A percentile compares a stretch with the other conserved stretches of the same genome.
Conservation (phyloP, 805 yeast genomes). For the Debaryomyces tyrocola region DNA sequence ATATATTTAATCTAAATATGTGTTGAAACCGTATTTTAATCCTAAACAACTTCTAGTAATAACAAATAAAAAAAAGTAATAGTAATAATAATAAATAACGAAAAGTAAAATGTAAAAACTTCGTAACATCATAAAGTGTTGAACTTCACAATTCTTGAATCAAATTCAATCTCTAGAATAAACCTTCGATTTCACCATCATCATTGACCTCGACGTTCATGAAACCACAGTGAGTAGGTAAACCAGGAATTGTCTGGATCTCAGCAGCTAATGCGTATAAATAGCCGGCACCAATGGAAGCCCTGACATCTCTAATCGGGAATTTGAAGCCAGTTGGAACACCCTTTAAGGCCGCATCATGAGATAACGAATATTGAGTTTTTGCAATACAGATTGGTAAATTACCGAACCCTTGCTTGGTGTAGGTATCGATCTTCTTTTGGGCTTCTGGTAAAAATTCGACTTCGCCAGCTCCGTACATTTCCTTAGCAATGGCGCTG, state of each 20-base stretch:
- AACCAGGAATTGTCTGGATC: conserved; percentile 83
- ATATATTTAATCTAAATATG: not conserved
- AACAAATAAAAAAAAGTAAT: not conserved
- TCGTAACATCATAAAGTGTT: conserved; percentile 21
- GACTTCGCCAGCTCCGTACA: conserved; percentile 77
- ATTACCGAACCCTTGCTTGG: conserved; percentile 72
- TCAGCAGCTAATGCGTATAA: conserved; percentile 84
- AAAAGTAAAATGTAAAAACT: not conserved
- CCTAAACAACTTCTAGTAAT: not conserved
- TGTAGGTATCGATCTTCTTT: conserved; percentile 64
- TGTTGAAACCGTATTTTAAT: conserved; percentile 3
- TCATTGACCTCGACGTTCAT: conserved; percentile 84
- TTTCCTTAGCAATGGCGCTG: conserved; percentile 63
- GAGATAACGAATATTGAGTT: conserved; percentile 82
- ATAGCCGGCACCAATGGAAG: conserved; percentile 81
- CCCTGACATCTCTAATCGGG: conserved; percentile 80
- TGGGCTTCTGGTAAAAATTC: conserved; percentile 71
- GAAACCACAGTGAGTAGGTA: conserved; percentile 82
- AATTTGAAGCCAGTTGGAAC: conserved; percentile 78
- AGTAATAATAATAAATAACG: not conserved
- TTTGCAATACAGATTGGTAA: conserved; percentile 84
- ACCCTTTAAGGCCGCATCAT: conserved; percentile 79
- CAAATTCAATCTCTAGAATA: conserved; percentile 46
- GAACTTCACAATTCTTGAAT: conserved; percentile 11
- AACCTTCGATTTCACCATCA: conserved; percentile 79